These are phyloP conservation scores for Saccharomycopsis schoenii DNA, from an alignment of 805 yeast genomes.

Conservation along the genomic window DNA sequence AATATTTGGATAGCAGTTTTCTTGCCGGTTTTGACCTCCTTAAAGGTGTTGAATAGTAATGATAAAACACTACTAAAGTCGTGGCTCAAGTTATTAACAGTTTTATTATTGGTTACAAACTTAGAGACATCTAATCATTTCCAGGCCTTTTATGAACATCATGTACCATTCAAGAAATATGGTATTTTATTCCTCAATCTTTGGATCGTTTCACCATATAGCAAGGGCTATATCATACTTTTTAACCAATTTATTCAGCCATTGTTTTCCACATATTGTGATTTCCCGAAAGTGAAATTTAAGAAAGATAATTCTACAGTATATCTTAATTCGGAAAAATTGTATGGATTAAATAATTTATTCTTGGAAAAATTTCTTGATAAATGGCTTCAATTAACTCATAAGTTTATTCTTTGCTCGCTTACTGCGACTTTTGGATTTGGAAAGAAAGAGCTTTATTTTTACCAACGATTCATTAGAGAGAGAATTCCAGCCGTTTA, in stretches of 20 bases:
- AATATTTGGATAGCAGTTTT: neutral
- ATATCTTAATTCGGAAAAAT: neutral
- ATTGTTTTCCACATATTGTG: neutral
- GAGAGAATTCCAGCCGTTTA: slow-evolving; percentile 1
- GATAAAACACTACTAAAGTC: slow-evolving; percentile 14
- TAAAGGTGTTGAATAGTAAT: slow-evolving; percentile 8
- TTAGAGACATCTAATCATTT: neutral
- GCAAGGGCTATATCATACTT: slow-evolving; percentile 14
- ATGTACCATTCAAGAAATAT: neutral
- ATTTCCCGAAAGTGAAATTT: neutral
- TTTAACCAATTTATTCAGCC: slow-evolving; percentile 17
- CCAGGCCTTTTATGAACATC: neutral
- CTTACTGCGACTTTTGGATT: slow-evolving; percentile 1
- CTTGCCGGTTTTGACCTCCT: slow-evolving; percentile 8
- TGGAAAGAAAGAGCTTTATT: neutral
- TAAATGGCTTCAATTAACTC: neutral
- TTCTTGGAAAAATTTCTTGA: neutral
- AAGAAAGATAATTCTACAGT: neutral
- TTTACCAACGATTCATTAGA: neutral
- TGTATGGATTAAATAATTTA: neutral
- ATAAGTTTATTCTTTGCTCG: neutral
- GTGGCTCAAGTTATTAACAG: slow-evolving; percentile 12
- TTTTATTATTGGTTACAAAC: slow-evolving; percentile 2
- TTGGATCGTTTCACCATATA: slow-evolving; percentile 14
- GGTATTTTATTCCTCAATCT: slow-evolving; percentile 1